Base-by-base conservation (phyloP, 2,329 filamentous ascomycete species). In the Rasamsonia emersonii region DNA sequence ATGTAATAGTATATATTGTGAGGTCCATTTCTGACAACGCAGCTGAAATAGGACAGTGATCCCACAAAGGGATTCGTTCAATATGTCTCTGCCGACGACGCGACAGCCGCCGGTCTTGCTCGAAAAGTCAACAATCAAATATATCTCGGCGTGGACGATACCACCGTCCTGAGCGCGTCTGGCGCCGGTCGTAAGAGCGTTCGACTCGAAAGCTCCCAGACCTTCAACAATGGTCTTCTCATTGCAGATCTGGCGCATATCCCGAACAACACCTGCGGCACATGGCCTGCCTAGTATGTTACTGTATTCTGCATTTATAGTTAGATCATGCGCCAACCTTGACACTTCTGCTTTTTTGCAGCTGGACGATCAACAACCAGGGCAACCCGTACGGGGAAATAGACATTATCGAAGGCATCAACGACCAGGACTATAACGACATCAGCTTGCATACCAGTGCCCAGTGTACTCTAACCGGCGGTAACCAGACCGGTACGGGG, bases 331-430 rank as follows among this genome's bases (percentile, higher is more conserved):
- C 62, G 62, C 3, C 30, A 44, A 1, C 51, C 54, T 21, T 62
- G 64, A n/a, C 62, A 67, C n/a, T n/a, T n/a, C n/a, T n/a, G n/a
- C n/a, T n/a, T n/a, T n/a, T 33, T 7, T 9, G 28, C 16, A 62
- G 59, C 52, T 73, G 69, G 69, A 65, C 63, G 30, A 52, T 83
- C 19, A 21, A 13, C 10, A 3, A 30, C 18, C 27, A 30, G n/a
- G 16, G 7, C 7, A 18, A 35, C 18, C 33, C 51, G 3, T 65
- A 66, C 4, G 82, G 82, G 27, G 83, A 88, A 59, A 82, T 89
- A 46, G 83, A 89, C 54, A 80, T 88, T 46, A 74, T 88, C 43
- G 82, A 88, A 61, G 81, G 81, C 20, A 78, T 85, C 44, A 83
- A 85, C 61, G 61, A 65, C 11, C 70, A 76, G 39, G 51, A 61